Evolutionary conservation across 257 asterid genomes (phyloP).

Genomic region (Lavandula angustifolia): DNA sequence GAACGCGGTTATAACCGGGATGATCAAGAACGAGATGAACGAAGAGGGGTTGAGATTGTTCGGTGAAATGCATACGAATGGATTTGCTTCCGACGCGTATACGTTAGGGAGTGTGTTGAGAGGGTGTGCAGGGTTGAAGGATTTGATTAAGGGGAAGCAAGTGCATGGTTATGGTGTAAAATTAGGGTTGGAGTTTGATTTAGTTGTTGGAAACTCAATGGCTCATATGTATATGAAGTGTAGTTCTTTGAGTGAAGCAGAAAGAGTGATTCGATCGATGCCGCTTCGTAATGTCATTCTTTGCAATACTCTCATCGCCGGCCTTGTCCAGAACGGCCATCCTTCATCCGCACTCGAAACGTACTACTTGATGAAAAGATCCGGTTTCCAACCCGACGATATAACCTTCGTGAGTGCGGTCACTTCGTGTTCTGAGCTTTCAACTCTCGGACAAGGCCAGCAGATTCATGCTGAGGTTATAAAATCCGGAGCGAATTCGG

Average conservation of each 20-base stretch:
- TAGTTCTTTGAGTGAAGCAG: conserved; percentile 65
- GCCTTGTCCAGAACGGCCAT: conserved; percentile 78
- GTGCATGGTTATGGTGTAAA: conserved; percentile 56
- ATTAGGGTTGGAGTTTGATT: conserved; percentile 56
- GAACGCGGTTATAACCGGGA: conserved; percentile 80
- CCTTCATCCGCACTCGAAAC: conserved; percentile 57
- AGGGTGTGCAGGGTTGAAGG: conserved; percentile 89
- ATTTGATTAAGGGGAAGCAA: conserved; percentile 66
- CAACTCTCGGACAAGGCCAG: conserved; percentile 86
- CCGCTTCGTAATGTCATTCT: conserved; percentile 57
- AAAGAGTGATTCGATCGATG: conserved; percentile 57
- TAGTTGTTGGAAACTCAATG: conserved; percentile 68
- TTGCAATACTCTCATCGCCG: conserved; percentile 78
- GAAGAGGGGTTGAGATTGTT: conserved; percentile 60
- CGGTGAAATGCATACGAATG: conserved; percentile 52
- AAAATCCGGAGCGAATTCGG: conserved; percentile 61
- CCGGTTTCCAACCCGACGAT: conserved; percentile 67
- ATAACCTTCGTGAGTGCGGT: conserved; percentile 80
- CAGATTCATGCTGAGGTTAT: conserved; percentile 82
- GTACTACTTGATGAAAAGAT: conserved; percentile 55
- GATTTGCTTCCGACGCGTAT: conserved; percentile 64
- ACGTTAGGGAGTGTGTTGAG: conserved; percentile 76
- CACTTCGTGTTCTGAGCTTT: conserved; percentile 76
- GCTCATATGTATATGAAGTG: conserved; percentile 89
- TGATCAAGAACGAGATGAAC: conserved; percentile 61